Base-by-base conservation (phyloP, 1,139 yeast species). In the Debaryomycetaceae sp. region DNA sequence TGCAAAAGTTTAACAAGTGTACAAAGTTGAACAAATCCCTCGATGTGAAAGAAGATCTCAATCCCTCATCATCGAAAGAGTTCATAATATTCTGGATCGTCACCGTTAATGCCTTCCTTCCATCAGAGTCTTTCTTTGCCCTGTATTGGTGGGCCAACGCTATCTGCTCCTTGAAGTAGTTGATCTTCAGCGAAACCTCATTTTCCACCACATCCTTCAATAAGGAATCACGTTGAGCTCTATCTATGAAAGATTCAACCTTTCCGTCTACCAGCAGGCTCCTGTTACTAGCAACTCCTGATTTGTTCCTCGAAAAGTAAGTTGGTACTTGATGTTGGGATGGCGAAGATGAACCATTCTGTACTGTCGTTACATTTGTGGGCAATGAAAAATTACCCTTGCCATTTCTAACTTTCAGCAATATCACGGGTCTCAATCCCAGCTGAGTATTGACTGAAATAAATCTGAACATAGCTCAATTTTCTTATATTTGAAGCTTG, bases 381-480 rank as follows among this genome's bases (percentile, higher is more conserved):
- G 56, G 47, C 31, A 56, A 42, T 15, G 50, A 36, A 16, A 51
- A 46, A 31, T 59, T 45, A 11, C 61, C 58, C 32, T 61, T 57
- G 48, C 63, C 63, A 37, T 56, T 58, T 44, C 71, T 61, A 24
- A 70, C 70, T 48, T 70, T 68, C 57, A 59, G 69, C 41, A 69
- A 58, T 39, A 70, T 51, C 31, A 58, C 67, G 8, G 76, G 75
- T 43, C 72, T 61, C 33, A 71, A 53, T 38, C 67, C 61, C 45
- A 58, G 67, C 41, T 58, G 67, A 18, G 73, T 63, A 47, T 66
- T 67, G 11, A 64, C 52, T 13, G 69, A 56, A 24, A 70, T 61
- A 44, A 70, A 60, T 50, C 76, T 63, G 46, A 71, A 70, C 75
- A 71, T 70, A 30, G 26, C 11, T 22, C 26, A 22, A 22, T 22